Evolutionary conservation across 2,329 filamentous ascomycete species (phyloP), one percentile per base, ranked within the genome.

Genomic region (Ilyonectria sp.): DNA sequence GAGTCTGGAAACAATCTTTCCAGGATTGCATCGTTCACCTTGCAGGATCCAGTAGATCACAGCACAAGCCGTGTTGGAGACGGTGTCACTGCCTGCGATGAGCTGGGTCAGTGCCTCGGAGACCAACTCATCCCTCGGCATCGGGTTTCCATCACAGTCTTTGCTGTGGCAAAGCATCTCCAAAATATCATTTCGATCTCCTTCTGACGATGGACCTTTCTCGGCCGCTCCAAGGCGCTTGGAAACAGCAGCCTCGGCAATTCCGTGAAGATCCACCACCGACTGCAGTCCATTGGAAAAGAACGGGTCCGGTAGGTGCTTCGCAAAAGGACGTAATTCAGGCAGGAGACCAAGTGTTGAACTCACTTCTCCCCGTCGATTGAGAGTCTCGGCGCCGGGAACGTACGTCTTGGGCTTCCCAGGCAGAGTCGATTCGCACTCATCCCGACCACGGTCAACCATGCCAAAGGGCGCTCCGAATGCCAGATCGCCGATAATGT

Each of bases 391-490:
- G 21, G 61, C 61, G 10, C 58, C 68, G 13, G 68, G 53, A 15
- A 65, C 68, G 15, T 63, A 65, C 1, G 55, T 70, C 19, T 44
- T 56, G 7, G 68, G 65, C 40, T 60, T 58, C 0, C 63, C 67
- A 5, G 63, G 63, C 4, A 57, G 40, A 4, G 63, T 58, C 2
- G 50, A 60, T n/a, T 69, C 67, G 13, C 63, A 67, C n/a, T 67
- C 63, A 44, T 69, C 67, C 4, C 63, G 59, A 3, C 67, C 67
- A 8, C 63, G 55, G n/a, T 53, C 35, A 2, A 69, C 63, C 67
- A 69, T 69, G 6, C 64, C 68, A 43, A 69, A 69, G 9, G 68
- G 68, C 3, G 64, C 65, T 15, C 68, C 68, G 17, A 69, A 69
- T 23, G 68, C 68, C 33, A 69, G 50, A 35, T 69, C 65, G 6